These are phyloP conservation scores for Geosmithia putterillii DNA, from an alignment of 2,329 filamentous ascomycete species.

Conservation along the genomic window DNA sequence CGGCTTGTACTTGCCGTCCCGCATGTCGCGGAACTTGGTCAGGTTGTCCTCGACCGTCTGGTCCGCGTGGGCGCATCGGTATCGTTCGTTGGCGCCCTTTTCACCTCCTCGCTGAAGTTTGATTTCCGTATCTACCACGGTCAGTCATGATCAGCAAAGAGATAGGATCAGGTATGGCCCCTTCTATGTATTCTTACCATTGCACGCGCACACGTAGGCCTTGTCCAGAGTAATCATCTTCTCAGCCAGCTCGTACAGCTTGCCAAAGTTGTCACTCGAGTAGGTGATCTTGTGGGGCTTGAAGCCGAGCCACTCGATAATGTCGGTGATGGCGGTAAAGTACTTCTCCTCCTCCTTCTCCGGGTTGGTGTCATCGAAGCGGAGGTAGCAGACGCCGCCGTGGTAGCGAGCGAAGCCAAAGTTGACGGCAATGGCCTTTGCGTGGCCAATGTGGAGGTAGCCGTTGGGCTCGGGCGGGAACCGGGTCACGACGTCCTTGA, in stretches of 20 bases:
- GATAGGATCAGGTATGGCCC: background rate
- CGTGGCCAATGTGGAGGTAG: constrained; percentile 90
- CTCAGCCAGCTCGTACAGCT: constrained; percentile 74
- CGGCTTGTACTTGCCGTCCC: constrained; percentile 79
- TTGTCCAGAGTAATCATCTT: constrained; percentile 58
- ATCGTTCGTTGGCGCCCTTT: constrained; percentile 51
- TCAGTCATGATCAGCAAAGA: background rate
- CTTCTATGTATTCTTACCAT: constrained; percentile 37
- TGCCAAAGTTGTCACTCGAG: constrained; percentile 77
- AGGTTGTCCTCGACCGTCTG: constrained; percentile 66
- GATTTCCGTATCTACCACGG: constrained; percentile 52
- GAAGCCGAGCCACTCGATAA: constrained; percentile 67
- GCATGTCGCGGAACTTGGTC: constrained; percentile 77
- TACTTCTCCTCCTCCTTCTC: constrained; percentile 86
- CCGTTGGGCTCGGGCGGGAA: constrained; percentile 47
- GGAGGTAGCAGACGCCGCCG: constrained; percentile 38
- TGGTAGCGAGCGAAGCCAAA: constrained; percentile 87
- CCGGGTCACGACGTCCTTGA: constrained; percentile 51
- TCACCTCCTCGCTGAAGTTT: constrained; percentile 78
- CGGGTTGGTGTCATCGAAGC: constrained; percentile 94
- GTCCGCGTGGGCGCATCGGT: constrained; percentile 69
- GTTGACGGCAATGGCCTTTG: constrained; percentile 91
- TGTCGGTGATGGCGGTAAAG: constrained; percentile 77
- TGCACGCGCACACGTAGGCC: constrained; percentile 77
- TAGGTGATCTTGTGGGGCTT: constrained; percentile 51